Conservation (phyloP, 768 basidiomycete genomes). For the Collybiopsis confluens region DNA sequence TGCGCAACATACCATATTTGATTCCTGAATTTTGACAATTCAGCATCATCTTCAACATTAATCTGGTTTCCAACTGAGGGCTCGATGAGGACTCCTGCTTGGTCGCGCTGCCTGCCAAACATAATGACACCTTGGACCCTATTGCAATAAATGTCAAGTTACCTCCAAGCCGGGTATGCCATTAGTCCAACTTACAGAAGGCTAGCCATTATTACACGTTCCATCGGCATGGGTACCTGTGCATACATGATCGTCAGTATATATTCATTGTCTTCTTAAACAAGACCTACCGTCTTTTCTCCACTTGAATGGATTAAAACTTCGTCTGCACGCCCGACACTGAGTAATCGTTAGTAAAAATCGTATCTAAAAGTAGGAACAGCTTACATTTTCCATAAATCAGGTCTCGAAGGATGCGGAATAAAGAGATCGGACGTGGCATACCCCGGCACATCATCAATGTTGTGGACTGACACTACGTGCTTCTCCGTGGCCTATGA, state of each 20-base stretch:
- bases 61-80: slow-evolving; percentile 19
- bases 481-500: slow-evolving; percentile 12
- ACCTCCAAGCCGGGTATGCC: background rate
- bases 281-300: slow-evolving; percentile 28
- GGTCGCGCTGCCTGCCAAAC: slow-evolving; percentile 36
- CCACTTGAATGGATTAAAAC: slow-evolving; percentile 22
- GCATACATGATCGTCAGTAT: too few relatives aligned
- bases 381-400: slow-evolving; percentile 22
- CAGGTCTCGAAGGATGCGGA: slow-evolving; percentile 37
- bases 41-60: slow-evolving; percentile 23
- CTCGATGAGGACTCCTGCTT: slow-evolving; percentile 28
- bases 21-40: slow-evolving; percentile 28
- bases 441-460: slow-evolving; percentile 34
- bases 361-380: slow-evolving; percentile 10
- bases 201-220: slow-evolving; percentile 13
- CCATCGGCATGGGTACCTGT: slow-evolving; percentile 28
- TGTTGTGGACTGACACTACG: slow-evolving; percentile 19
- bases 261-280: too few relatives aligned
- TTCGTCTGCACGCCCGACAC: slow-evolving; percentile 35
- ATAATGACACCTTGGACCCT: slow-evolving; percentile 33
- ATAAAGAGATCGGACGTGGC: slow-evolving; percentile 39
- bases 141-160: background rate
- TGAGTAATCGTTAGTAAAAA: slow-evolving; percentile 12
- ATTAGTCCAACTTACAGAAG: slow-evolving; percentile 17
- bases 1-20: slow-evolving; percentile 31